Base-by-base conservation (phyloP, 2,329 filamentous ascomycete species). In the Pezicula carpinea region DNA sequence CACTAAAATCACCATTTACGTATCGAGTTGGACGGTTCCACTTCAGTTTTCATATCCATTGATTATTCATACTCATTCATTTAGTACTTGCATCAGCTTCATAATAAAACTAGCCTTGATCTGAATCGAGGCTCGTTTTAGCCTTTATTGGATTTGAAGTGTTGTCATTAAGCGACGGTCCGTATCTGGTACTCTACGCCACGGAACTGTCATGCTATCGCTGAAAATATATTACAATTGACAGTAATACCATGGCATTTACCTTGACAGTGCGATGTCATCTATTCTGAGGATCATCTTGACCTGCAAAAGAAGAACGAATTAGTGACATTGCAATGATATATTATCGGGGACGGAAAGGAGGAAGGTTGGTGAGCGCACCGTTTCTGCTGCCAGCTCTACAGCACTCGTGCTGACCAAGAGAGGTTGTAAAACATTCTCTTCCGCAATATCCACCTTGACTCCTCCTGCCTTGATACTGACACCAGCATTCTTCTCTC, bases 391-490 rank as follows among this genome's bases (percentile, higher is more conserved):
- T 23, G 93, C 93, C 69, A 99, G 71, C 75, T 99, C 92, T 61
- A 99, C 93, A 19, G 93, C 90, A 68, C 92, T 97, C 48, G 93
- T 99, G 77, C 90, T 96, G 53, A 99, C 93, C 52, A 99, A 74
- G 64, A 99, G 75, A 15, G 93, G 93, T 74, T 99, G 93, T 65
- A 99, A 76, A 46, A 99, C 93, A 56, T 96, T 96, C 76, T 96
- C 91, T 67, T 95, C 92, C 50, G 87, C 86, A 64, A 97, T 97
- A 72, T 99, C 95, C 59, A 87, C 83, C 79, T 96, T 96, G 55
- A 99, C 93, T 50, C 93, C 93, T 34, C 93, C 92, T 55, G 88
- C 92, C 78, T 96, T 93, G 76, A 99, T 97, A 73, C 91, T 96
- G 54, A 99, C 91, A 60, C 93, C 95, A 1, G 95, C 93, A 62